phyloP scores from a whole-genome alignment of 1,284 basidiomycete genomes.

The Phylloboletellus chloephorus region DNA sequence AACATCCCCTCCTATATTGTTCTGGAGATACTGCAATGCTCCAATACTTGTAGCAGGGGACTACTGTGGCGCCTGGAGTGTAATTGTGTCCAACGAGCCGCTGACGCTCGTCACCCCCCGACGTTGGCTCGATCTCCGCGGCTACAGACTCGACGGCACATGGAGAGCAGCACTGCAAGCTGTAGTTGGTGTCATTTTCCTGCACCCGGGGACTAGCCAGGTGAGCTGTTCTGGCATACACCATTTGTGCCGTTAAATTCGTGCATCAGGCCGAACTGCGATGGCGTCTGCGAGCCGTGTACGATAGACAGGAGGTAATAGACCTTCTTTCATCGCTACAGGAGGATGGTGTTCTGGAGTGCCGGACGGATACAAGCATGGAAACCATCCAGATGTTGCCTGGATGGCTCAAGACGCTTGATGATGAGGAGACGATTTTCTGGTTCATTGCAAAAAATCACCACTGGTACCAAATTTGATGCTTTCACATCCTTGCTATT shows the following conservation, averaged over 20 bases:
- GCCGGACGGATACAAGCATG: slow-evolving; percentile 26
- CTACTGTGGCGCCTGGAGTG: slow-evolving; percentile 54
- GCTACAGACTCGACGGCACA: slow-evolving; percentile 50
- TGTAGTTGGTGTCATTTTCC: slow-evolving; percentile 60
- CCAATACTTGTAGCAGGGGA: slow-evolving; percentile 44
- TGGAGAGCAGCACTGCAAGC: slow-evolving; percentile 68
- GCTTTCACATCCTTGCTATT: not conserved
- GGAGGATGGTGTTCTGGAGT: slow-evolving; percentile 43
- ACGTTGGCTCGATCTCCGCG: slow-evolving; percentile 73
- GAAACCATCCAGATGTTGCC: slow-evolving; percentile 18
- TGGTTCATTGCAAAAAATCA: slow-evolving; percentile 41
- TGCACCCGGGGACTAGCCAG: slow-evolving; percentile 70
- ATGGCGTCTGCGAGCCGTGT: slow-evolving; percentile 59
- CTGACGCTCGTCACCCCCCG: slow-evolving; percentile 52
- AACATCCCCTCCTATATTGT: slow-evolving; percentile 48
- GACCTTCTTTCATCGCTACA: slow-evolving; percentile 58
- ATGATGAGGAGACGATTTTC: slow-evolving; percentile 44
- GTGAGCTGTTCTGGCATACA: slow-evolving; percentile 37
- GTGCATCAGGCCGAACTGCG: slow-evolving; percentile 54
- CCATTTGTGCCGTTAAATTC: slow-evolving; percentile 6
- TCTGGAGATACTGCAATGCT: slow-evolving; percentile 62
- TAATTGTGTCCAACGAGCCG: slow-evolving; percentile 45
- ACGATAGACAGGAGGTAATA: slow-evolving; percentile 71
- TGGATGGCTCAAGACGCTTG: slow-evolving; percentile 33
- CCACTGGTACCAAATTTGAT: slow-evolving; percentile 51